Base-by-base conservation (phyloP, 176 grass and related monocot species). In the Musa itinerans region DNA sequence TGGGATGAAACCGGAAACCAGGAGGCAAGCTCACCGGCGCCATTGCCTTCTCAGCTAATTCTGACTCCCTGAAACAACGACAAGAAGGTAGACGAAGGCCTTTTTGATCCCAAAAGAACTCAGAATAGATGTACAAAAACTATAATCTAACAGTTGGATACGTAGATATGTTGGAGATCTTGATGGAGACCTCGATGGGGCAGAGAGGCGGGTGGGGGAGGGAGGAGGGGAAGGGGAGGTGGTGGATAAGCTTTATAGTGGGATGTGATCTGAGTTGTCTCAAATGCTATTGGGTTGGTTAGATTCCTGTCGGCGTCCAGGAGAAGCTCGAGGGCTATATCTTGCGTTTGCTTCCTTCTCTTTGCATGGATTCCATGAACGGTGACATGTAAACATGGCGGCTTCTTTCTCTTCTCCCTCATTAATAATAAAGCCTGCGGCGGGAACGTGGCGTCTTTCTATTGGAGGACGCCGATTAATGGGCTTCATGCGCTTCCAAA, bases 1-100 rank as follows among this genome's bases (percentile, higher is more conserved):
- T 74, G 1, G 72, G 72, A 74, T 74, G 72, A 4, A 74, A 74
- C 52, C 72, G 72, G 72, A 74, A 74, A 29, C 72, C 72, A 19
- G 72, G 72, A 29, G 72, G 72, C 52, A 74, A 34, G 23, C 53
- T 56, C 72, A 74, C 53, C 4, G 72, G 53, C 25, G 72, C 52
- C 72, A 74, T 74, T 27, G 51, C 2, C n/a, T 71, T 16, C 13
- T 14, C 19, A 1, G 15, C 22, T 22, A 52, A 19, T 69, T 8
- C 15, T 17, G 66, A 12, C 4, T 2, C 26, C 50, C 15, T 23
- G 17, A 2, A 73, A 7, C 11, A 23, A 17, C 10, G 8, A 1
- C 0, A 13, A 52, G 6, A 20, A 50, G 14, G 21, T 14, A 53
- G 23, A 13, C 13, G 57, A 15, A 62, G 57, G 63, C 22, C 63